Evolutionary conservation across 2,329 filamentous ascomycete genomes (phyloP).

Genomic region (Fusarium nurragi): DNA sequence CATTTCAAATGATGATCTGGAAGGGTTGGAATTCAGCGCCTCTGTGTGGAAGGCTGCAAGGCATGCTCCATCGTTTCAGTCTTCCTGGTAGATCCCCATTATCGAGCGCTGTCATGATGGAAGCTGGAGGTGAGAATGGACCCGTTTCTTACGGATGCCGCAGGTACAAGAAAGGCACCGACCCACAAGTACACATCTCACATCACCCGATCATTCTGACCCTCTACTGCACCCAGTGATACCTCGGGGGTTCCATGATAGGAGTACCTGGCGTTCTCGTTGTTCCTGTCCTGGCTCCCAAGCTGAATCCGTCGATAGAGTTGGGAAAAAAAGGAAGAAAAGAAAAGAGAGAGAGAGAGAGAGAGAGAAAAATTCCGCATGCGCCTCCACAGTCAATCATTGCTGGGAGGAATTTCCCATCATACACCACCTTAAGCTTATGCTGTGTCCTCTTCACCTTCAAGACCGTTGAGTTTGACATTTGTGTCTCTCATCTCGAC

Average conservation of each 20-base stretch:
- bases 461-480: neutral
- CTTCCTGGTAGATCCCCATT: neutral
- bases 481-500: neutral
- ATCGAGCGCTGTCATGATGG: slow-evolving; percentile 14
- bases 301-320: neutral
- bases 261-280: slow-evolving; percentile 10
- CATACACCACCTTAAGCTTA: neutral
- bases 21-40: neutral
- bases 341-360: neutral
- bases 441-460: too few species aligned
- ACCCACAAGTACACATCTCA: slow-evolving; percentile 13
- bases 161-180: slow-evolving; percentile 8
- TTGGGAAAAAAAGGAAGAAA: slow-evolving; percentile 7
- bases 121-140: slow-evolving; percentile 10
- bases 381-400: neutral
- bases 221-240: neutral
- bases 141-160: slow-evolving; percentile 18
- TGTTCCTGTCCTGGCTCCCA: neutral
- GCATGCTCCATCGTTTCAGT: neutral
- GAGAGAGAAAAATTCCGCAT: neutral
- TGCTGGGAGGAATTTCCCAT: neutral
- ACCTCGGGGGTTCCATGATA: slow-evolving; percentile 5
- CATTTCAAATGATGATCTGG: neutral
- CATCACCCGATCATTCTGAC: neutral
- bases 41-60: neutral